Evolutionary conservation across 108 stramenopile genomes (phyloP), one percentile per base, ranked within the genome.

Genomic region (Nitzschia putrida): DNA sequence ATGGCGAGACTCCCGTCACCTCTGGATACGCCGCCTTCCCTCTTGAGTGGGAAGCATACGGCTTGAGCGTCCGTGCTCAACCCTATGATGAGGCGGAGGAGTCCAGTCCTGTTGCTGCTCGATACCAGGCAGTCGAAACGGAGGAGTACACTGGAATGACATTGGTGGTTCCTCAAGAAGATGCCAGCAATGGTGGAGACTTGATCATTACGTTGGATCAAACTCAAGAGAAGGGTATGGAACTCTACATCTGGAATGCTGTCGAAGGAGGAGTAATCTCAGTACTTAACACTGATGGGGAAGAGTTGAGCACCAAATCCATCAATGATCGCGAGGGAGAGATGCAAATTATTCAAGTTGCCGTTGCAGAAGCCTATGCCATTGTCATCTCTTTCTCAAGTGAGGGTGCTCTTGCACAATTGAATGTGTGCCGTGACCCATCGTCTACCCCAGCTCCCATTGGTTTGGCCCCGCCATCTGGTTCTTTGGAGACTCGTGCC

Each of bases 381-480:
- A 18, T 61, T 3, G 13, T 40, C 38, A 61, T 61, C 39, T 21
- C 41, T 1, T 61, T 61, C 38, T n/a, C 11, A 3, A 34, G 60
- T 14, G 16, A 16, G 39, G 39, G 60, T 20, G 60, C 20, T 4
- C 38, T 61, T 40, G n/a, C 41, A 18, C n/a, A 37, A 4, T 23
- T 61, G 21, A 40, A 61, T n/a, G 20, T 40, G 10, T 61, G 60
- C 60, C 60, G 60, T 34, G 38, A 61, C 38, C 60, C 5, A 11
- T 40, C n/a, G 38, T 37, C 14, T 2, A 61, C 60, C 7, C 53
- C 51, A 4, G 45, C 66, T n/a, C 34, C 51, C 1, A 29, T 18
- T 5, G 47, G 47, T 25, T 29, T 47, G 44, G 39, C 16, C 1
- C 43, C 61, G 1, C 21, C 58, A 5, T 16, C 14, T 7, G 58